phyloP scores from a whole-genome alignment of 2,329 filamentous ascomycete genomes.

The Stromatinia cepivora region DNA sequence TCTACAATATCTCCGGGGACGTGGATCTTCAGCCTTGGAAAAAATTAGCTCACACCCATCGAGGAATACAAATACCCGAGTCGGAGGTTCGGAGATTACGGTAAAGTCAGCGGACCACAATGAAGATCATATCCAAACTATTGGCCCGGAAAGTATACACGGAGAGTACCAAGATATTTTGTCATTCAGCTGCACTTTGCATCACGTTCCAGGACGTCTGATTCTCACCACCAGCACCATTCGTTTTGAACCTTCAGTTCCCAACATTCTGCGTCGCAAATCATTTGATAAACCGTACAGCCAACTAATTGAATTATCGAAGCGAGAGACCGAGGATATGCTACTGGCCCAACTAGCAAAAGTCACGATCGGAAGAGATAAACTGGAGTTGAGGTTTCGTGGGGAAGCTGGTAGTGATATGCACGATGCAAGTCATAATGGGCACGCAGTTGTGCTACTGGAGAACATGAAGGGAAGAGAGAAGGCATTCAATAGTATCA shows the following conservation, averaged over 20 bases:
- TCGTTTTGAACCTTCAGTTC: conserved; percentile 25
- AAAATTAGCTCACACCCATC: conserved; percentile 7
- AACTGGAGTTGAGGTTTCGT: conserved; percentile 29
- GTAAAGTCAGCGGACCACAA: background rate
- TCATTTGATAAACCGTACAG: conserved; percentile 25
- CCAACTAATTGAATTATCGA: conserved; percentile 31
- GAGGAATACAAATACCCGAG: background rate
- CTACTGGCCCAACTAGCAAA: conserved; percentile 26
- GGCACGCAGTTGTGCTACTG: conserved; percentile 26
- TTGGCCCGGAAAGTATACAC: background rate
- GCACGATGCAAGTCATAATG: conserved; percentile 22
- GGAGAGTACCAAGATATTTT: conserved; percentile 23
- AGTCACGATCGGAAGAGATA: conserved; percentile 27
- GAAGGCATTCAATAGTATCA: conserved; percentile 42
- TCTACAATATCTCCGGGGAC: conserved; percentile 36
- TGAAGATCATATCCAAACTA: background rate
- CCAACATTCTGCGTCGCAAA: conserved; percentile 9
- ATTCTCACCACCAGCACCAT: conserved; percentile 27
- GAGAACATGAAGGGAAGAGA: conserved; percentile 41
- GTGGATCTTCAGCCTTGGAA: conserved; percentile 22
- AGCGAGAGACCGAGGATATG: conserved; percentile 25
- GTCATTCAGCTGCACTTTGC: conserved; percentile 28
- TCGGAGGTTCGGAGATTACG: background rate
- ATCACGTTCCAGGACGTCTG: conserved; percentile 24
- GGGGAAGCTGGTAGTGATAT: conserved; percentile 4